phyloP scores from a whole-genome alignment of 257 asterid genomes.

The Voacanga thouarsii region DNA sequence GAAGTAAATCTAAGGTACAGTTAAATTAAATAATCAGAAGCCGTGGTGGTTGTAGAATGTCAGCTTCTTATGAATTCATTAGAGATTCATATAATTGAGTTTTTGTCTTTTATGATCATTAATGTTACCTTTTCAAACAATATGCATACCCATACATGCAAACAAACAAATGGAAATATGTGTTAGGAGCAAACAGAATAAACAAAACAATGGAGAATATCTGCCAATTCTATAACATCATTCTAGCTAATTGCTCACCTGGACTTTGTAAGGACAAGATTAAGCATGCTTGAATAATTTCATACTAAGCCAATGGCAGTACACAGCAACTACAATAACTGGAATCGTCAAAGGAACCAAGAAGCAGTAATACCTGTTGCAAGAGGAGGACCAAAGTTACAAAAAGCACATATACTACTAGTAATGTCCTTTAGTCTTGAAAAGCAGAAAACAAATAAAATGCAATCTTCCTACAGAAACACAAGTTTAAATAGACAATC shows the following conservation, averaged over 20 bases:
- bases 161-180: neutral
- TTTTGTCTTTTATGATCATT: neutral
- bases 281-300: conserved; percentile 89
- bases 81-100: neutral
- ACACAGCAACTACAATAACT: conserved; percentile 55
- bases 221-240: neutral
- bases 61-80: neutral
- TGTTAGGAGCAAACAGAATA: neutral
- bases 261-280: neutral
- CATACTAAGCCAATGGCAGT: conserved; percentile 85
- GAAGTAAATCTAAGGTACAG: neutral
- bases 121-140: neutral
- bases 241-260: neutral
- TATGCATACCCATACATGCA: neutral
- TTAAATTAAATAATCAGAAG: neutral
- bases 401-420: neutral
- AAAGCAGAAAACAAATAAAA: neutral
- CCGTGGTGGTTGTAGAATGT: neutral
- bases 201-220: neutral
- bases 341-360: conserved; percentile 74
- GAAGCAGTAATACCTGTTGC: conserved; percentile 76
- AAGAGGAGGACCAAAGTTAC: neutral
- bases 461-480: neutral
- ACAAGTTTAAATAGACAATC: neutral
- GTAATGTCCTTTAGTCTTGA: neutral